A percentile compares a stretch with the other conserved stretches of the same genome.
Conservation (phyloP, 2,329 filamentous ascomycete genomes). For the Cladophialophora chaetospira region DNA sequence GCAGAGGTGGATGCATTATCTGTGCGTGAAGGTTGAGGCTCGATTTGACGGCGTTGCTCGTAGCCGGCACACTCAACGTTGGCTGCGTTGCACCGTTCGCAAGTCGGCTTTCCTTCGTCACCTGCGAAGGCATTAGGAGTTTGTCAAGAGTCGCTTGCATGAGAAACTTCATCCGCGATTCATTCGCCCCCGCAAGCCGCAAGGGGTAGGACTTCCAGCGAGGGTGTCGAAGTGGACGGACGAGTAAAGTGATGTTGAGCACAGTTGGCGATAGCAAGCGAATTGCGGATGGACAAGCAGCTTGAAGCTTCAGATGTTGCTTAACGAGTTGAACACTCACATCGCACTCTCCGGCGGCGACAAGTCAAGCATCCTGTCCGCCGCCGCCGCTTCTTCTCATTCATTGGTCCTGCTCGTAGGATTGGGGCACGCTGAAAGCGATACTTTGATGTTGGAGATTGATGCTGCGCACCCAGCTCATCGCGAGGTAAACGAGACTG, state of each 20-base stretch:
- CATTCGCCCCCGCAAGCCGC: background rate
- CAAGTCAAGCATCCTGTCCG: slow-evolving; percentile 21
- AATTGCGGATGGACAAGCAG: background rate
- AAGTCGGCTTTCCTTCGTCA: slow-evolving; percentile 57
- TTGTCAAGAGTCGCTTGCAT: no score
- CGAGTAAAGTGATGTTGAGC: background rate
- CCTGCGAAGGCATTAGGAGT: slow-evolving; percentile 54
- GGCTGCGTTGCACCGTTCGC: slow-evolving; percentile 50
- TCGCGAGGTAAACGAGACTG: no score
- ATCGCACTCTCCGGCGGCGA: background rate
- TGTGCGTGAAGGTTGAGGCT: slow-evolving; percentile 12
- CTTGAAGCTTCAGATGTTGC: no score
- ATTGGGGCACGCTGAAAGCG: background rate
- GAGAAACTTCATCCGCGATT: background rate
- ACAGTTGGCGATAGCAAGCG: background rate
- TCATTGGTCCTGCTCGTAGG: background rate
- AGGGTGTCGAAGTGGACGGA: background rate
- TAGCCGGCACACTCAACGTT: slow-evolving; percentile 33
- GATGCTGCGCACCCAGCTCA: no score
- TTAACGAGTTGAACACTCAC: background rate
- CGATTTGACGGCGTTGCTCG: slow-evolving; percentile 29
- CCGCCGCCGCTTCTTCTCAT: background rate
- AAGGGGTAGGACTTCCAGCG: background rate
- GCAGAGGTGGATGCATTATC: background rate
- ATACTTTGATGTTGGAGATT: no score